Percentiles rank a stretch among this genome's conserved stretches.
Conservation (phyloP, 108 stramenopile species). For the Fragilariopsis cylindrus region DNA sequence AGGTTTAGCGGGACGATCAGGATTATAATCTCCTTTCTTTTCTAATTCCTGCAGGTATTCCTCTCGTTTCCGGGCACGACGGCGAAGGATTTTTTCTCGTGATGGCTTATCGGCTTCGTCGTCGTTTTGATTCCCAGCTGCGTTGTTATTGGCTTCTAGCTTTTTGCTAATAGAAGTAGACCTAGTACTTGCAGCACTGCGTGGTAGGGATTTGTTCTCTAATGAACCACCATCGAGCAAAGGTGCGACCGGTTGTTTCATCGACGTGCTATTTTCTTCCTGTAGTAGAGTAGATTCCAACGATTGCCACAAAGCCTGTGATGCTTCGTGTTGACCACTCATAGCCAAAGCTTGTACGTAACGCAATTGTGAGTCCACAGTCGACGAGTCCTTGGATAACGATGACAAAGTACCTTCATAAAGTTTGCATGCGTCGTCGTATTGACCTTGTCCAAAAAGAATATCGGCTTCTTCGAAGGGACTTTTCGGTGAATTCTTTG, state of each 20-base stretch:
- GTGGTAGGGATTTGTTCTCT: slow-evolving; percentile 68
- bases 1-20: slow-evolving; percentile 77
- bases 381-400: slow-evolving; percentile 35
- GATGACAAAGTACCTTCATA: slow-evolving; percentile 37
- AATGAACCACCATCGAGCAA: slow-evolving; percentile 50
- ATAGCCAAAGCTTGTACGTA: slow-evolving; percentile 55
- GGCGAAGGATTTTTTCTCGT: slow-evolving; percentile 62
- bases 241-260: slow-evolving; percentile 5
- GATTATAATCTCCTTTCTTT: slow-evolving; percentile 68
- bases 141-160: slow-evolving; percentile 21
- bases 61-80: slow-evolving; percentile 61
- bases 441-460: slow-evolving; percentile 48
- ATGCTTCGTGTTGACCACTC: slow-evolving; percentile 30
- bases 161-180: slow-evolving; percentile 42
- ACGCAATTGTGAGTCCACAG: slow-evolving; percentile 36
- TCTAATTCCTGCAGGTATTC: slow-evolving; percentile 64
- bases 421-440: slow-evolving; percentile 56
- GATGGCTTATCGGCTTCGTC: slow-evolving; percentile 17
- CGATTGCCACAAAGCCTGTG: slow-evolving; percentile 27
- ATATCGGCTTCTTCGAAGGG: slow-evolving; percentile 47
- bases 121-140: slow-evolving; percentile 1
- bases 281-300: not conserved
- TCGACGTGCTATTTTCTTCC: slow-evolving; percentile 13
- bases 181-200: slow-evolving; percentile 23
- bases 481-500: slow-evolving; percentile 29